Conservation (phyloP, 169 alveolate species). For the Cyclospora cayetanensis region DNA sequence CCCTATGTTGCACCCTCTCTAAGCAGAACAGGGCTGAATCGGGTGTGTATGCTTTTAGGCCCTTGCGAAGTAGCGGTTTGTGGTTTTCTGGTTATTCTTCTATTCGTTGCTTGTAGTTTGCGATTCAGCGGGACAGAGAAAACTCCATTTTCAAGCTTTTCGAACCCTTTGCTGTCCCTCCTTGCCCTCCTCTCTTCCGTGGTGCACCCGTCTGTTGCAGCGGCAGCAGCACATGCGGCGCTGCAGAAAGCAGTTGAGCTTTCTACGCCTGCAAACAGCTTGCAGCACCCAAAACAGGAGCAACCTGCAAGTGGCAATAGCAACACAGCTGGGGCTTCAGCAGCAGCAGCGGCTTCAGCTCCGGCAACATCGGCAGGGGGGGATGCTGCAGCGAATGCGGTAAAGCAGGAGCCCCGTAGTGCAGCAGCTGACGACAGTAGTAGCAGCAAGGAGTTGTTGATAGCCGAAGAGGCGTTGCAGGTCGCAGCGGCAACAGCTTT, state of each 20-base stretch:
- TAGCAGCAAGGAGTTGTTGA: conserved; percentile 2
- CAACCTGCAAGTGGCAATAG: neutral
- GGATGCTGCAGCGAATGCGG: neutral
- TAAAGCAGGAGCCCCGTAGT: neutral
- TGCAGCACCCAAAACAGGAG: neutral
- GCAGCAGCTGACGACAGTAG: neutral
- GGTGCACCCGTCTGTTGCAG: conserved; percentile 77
- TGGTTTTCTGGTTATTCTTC: neutral
- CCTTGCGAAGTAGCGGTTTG: neutral
- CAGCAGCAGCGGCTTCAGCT: neutral
- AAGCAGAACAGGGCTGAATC: neutral
- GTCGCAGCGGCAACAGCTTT: conserved; percentile 27
- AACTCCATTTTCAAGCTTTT: conserved; percentile 73
- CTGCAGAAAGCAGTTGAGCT: conserved; percentile 30
- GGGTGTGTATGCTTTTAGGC: neutral
- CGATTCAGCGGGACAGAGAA: conserved; percentile 66
- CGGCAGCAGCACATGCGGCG: conserved; percentile 79
- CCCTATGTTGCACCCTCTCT: neutral
- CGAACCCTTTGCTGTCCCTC: conserved; percentile 77
- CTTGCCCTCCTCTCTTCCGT: conserved; percentile 76
- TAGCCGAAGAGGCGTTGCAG: conserved; percentile 12
- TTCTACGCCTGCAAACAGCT: no score
- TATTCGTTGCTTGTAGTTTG: neutral
- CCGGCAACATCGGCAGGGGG: neutral
- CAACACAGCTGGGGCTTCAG: neutral